Percentiles rank a stretch among this genome's conserved stretches.
phyloP scores from a whole-genome alignment of 345 rosid species.

The Dipteronia sinensis region DNA sequence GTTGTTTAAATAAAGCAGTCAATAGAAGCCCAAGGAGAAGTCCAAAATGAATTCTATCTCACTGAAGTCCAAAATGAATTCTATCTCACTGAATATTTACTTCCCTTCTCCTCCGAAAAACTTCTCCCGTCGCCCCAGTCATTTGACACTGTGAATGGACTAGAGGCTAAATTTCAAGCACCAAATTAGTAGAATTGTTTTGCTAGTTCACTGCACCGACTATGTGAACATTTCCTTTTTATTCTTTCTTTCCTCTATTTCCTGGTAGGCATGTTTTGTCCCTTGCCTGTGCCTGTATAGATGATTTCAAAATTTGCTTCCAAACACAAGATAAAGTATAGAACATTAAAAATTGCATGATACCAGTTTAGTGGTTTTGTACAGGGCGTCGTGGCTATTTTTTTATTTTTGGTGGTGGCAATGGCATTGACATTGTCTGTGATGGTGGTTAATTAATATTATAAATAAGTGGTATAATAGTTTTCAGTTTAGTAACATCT shows the following conservation, averaged over 20 bases:
- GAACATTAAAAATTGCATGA: background rate
- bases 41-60: background rate
- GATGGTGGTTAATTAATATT: background rate
- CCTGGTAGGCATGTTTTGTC: background rate
- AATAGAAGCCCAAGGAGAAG: background rate
- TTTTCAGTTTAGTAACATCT: background rate
- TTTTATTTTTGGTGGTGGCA: background rate
- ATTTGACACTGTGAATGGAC: background rate
- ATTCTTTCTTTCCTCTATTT: slow-evolving; percentile 1
- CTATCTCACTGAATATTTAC: background rate
- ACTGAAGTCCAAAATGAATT: background rate
- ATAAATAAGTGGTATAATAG: background rate
- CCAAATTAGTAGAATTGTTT: background rate
- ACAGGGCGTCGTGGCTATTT: background rate
- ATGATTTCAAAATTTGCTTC: background rate
- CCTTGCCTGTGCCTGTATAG: background rate
- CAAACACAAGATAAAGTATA: background rate
- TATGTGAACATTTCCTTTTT: background rate
- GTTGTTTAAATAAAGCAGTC: background rate
- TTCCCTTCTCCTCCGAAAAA: background rate
- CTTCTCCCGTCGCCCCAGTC: background rate
- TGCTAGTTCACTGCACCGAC: background rate
- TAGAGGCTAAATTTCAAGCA: background rate
- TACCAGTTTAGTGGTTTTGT: no score
- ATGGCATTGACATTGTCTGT: background rate